Evolutionary conservation across 345 rosid species (phyloP).

Genomic region (Sapria himalayana): DNA sequence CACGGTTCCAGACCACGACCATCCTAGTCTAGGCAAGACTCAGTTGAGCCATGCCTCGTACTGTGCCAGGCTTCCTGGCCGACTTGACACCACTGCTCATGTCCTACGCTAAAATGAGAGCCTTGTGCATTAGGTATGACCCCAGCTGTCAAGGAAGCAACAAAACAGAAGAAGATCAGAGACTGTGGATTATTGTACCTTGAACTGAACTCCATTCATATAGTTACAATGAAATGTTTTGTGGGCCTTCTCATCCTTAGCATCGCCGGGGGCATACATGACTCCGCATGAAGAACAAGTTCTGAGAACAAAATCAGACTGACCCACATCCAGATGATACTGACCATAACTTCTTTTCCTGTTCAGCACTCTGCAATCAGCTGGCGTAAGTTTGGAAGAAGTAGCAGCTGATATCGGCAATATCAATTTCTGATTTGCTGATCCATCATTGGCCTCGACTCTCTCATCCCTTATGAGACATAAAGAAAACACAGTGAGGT

Average conservation of each 20-base stretch:
- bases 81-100: no score
- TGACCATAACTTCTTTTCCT: conserved; percentile 70
- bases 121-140: no score
- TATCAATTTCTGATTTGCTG: neutral
- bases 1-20: no score
- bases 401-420: neutral
- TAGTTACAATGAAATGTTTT: conserved; percentile 38
- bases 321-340: conserved; percentile 63
- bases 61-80: no score
- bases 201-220: conserved; percentile 49
- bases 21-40: no score
- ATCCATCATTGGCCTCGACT: neutral
- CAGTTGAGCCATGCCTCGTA: no score
- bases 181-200: conserved; percentile 27
- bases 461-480: neutral
- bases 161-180: no score
- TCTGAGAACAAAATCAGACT: conserved; percentile 65
- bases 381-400: neutral
- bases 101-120: no score
- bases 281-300: conserved; percentile 34
- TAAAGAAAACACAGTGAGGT: no score
- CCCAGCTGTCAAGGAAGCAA: no score
- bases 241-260: conserved; percentile 57
- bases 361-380: conserved; percentile 16
- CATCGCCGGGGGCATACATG: conserved; percentile 55